Evolutionary conservation across 2,329 filamentous ascomycete genomes (phyloP).

Genomic region (Phaeosphaeria sp.): DNA sequence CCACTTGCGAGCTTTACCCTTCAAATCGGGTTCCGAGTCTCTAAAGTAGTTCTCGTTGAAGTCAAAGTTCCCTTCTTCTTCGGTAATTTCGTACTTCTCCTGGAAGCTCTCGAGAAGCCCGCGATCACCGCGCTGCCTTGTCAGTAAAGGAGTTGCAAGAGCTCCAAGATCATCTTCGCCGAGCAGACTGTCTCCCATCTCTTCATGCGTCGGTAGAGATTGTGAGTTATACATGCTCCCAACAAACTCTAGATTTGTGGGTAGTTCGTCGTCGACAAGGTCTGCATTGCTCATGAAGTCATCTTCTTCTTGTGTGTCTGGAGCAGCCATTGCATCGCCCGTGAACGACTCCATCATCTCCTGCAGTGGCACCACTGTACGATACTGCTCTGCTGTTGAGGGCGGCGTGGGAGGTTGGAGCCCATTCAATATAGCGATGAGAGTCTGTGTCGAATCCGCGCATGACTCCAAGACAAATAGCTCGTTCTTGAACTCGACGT

Average conservation of each 20-base stretch:
- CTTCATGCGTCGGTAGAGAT: constrained; percentile 48
- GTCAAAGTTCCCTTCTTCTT: constrained; percentile 68
- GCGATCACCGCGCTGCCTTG: constrained; percentile 43
- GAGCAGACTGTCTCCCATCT: constrained; percentile 51
- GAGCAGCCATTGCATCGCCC: constrained; percentile 76
- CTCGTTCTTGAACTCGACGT: constrained; percentile 83
- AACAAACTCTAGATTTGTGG: constrained; percentile 54
- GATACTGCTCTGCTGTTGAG: constrained; percentile 82
- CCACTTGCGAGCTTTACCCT: constrained; percentile 78
- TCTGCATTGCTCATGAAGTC: constrained; percentile 49
- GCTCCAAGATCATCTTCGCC: constrained; percentile 49
- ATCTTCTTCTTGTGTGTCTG: constrained; percentile 62
- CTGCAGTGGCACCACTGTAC: constrained; percentile 83
- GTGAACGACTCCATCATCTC: constrained; percentile 91
- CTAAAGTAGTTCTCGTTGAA: constrained; percentile 80
- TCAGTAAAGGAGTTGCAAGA: constrained; percentile 39
- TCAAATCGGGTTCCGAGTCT: constrained; percentile 63
- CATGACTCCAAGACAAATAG: constrained; percentile 92
- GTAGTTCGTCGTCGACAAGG: constrained; percentile 50
- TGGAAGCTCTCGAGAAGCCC: constrained; percentile 58
- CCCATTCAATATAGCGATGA: constrained; percentile 79
- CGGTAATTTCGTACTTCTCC: constrained; percentile 60
- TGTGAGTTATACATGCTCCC: constrained; percentile 62
- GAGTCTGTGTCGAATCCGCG: constrained; percentile 93
- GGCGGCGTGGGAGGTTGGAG: constrained; percentile 84